Evolutionary conservation across 2,329 filamentous ascomycete genomes (phyloP), one percentile per base, ranked within the genome.

Genomic region (Alternaria conjuncta): DNA sequence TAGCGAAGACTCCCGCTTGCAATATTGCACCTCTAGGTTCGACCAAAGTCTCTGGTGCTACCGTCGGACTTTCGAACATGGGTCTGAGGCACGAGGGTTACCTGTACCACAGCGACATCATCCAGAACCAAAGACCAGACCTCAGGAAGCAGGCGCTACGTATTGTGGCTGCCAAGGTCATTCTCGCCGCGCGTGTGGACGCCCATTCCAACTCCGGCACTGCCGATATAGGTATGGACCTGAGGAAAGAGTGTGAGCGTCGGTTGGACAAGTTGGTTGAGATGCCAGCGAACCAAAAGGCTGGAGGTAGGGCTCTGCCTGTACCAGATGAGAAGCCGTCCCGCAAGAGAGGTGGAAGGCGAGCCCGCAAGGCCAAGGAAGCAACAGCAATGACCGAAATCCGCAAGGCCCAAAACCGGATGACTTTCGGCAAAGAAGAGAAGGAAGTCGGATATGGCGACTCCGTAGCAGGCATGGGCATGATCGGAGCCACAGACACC

Each of bases 381-480:
- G 94, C 95, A 5, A 93, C 93, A 7, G 95, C 96, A 64, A 97
- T 97, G 93, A 99, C 96, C 0, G 96, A 99, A 59, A 84, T 99
- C 28, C 90, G 94, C 69, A 97, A 98, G 80, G 94, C 94, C 5
- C 96, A 98, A 81, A 99, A 99, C 82, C 89, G 96, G 57, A 91
- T 99, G 88, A 93, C 90, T 0, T 99, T 99, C 75, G 94, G 94
- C 62, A 96, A 97, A 78, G 95, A 98, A 80, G 96, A 99, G 81
- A 90, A 89, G 73, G 96, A 99, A 80, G 90, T 96, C 1, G 95
- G 94, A 30, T 98, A 96, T 78, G 95, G 94, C 55, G 94, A 97
- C 71, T 88, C 88, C 59, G 97, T 94, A 0, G 90, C 90, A 64
- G 96, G 96, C 26, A 84, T 99, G 79, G 96, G 96, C 60, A 98